Evolutionary conservation across 352 stramenopile species (phyloP).

Genomic region (Phytophthora pluvialis): DNA sequence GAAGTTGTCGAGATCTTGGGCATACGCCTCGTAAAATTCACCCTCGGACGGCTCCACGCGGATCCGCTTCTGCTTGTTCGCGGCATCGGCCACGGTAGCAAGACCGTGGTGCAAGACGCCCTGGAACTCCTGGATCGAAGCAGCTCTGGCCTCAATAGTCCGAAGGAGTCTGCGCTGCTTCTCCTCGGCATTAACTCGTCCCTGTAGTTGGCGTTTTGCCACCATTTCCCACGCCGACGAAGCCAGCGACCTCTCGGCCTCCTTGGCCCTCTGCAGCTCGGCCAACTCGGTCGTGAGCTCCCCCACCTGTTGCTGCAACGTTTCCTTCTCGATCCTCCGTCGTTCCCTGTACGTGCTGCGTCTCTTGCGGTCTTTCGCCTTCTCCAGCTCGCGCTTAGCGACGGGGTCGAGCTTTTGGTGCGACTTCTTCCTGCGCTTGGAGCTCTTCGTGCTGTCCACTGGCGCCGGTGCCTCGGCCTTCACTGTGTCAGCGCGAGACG

Average conservation of each 20-base stretch:
- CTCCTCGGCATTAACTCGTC: conserved; percentile 17
- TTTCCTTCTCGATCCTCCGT: conserved; percentile 15
- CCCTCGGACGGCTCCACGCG: conserved; percentile 23
- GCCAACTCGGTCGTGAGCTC: conserved; percentile 23
- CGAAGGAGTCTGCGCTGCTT: conserved; percentile 13
- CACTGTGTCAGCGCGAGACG: not conserved
- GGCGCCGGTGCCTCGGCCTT: not conserved
- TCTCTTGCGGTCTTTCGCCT: conserved; percentile 27
- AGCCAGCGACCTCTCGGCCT: conserved; percentile 5
- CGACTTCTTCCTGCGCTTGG: conserved; percentile 10
- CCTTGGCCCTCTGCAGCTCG: conserved; percentile 1
- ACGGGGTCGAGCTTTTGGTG: conserved; percentile 5
- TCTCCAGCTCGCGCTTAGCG: conserved; percentile 20
- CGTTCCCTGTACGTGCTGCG: conserved; percentile 25
- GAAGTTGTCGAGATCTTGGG: conserved; percentile 1
- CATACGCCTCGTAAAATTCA: conserved; percentile 19
- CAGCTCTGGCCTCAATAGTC: conserved; percentile 10
- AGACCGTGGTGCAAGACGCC: not conserved
- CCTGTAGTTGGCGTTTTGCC: conserved; percentile 25
- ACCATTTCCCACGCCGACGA: conserved; percentile 23
- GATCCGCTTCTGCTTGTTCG: conserved; percentile 24
- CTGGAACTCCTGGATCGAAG: conserved; percentile 22
- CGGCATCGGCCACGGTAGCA: not conserved
- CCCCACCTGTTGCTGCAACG: conserved; percentile 22
- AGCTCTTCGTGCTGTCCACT: not conserved